Evolutionary conservation across 78 protist species (phyloP).

Genomic region (Chrysochromulina parva): DNA sequence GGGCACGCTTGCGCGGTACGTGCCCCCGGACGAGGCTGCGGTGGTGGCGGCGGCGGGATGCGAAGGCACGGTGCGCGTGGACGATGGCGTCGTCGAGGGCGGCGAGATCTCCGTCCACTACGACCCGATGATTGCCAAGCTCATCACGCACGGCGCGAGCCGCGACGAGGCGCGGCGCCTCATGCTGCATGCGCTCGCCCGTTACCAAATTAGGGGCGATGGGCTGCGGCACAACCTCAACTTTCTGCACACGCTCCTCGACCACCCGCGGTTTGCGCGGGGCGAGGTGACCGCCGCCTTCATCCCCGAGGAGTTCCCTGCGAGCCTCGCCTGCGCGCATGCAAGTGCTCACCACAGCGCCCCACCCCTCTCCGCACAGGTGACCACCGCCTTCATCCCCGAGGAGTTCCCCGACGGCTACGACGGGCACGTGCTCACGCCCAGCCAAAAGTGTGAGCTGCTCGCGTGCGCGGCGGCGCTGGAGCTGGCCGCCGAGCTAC

Average conservation of each 20-base stretch:
- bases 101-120: slow-evolving; percentile 91
- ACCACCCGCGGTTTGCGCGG: background rate
- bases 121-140: slow-evolving; percentile 97
- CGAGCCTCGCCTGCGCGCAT: no score
- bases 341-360: no score
- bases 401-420: no score
- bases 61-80: slow-evolving; percentile 46
- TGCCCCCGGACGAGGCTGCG: slow-evolving; percentile 17
- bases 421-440: no score
- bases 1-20: slow-evolving; percentile 75
- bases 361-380: no score
- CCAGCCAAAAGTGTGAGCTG: no score
- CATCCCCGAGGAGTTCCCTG: no score
- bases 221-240: slow-evolving; percentile 89
- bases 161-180: slow-evolving; percentile 52
- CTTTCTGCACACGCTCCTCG: slow-evolving; percentile 81
- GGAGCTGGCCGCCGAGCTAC: no score
- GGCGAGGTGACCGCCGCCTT: no score
- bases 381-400: no score
- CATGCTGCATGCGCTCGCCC: slow-evolving; percentile 84
- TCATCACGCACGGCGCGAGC: slow-evolving; percentile 79
- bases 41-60: background rate
- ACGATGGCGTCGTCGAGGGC: slow-evolving; percentile 82
- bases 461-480: no score
- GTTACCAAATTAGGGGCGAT: slow-evolving; percentile 68